Evolutionary conservation across 306 rosid species (phyloP), one percentile per base, ranked within the genome.

Genomic region (Corylus heterophylla): DNA sequence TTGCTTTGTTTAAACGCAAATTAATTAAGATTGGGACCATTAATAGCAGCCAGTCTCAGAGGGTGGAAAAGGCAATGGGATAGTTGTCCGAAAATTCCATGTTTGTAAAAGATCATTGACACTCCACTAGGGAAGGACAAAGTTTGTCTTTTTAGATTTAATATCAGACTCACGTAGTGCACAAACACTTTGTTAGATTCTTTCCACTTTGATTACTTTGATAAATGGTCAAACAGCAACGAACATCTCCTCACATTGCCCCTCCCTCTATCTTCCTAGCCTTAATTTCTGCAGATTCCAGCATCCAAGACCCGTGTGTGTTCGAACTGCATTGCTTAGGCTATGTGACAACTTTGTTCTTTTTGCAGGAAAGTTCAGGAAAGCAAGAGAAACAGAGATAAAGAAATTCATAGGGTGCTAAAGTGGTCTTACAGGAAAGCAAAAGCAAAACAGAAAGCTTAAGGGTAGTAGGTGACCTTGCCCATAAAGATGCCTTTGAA

Each of bases 61-160:
- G 25, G n/a, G 74, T 72, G 51, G 63, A 51, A 51, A 77, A 74
- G 71, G 44, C 56, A 75, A 64, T 39, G 10, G 66, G 81, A 35
- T 80, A 82, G 86, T 61, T 68, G 83, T 92, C 52, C 29, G 87
- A 85, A 78, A 85, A 78, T 87, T 84, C 88, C 71, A 73, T 73
- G 68, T 48, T 22, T 79, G 52, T 75, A 68, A 77, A 18, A 66
- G 69, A 73, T 16, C 6, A 45, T 52, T 58, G 83, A 78, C 83
- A 54, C 85, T 83, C 85, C 80, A 71, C 54, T 82, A 69, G 47
- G 75, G 75, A 79, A 79, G 55, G 90, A 90, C 92, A 89, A 84
- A 86, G 86, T 80, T 78, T 44, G 80, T 73, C 90, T 87, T 85
- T 81, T 78, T 54, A 56, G 77, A 69, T 69, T 75, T 74, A 42